Conservation (phyloP, 768 basidiomycete genomes). For the Hericium coralloides region DNA sequence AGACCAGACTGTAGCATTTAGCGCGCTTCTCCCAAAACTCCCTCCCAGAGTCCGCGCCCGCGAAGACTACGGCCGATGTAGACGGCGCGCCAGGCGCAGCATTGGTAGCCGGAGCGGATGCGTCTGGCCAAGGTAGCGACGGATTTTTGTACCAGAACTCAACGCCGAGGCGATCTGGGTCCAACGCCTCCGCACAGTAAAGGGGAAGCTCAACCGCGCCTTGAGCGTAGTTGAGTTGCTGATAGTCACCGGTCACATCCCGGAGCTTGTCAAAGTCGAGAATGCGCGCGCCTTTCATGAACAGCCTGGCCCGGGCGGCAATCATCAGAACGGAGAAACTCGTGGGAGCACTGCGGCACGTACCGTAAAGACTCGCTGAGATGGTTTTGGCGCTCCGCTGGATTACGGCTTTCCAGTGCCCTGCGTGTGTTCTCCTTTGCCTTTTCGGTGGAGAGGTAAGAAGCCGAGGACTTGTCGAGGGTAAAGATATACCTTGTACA, state of each 20-base stretch:
- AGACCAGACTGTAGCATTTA: constrained; percentile 73
- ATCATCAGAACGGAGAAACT: neutral
- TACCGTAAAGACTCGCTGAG: constrained; percentile 85
- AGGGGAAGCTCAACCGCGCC: constrained; percentile 84
- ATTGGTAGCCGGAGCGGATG: neutral
- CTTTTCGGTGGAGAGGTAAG: constrained; percentile 26
- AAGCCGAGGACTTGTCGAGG: no score
- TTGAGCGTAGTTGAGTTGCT: constrained; percentile 72
- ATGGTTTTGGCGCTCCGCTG: constrained; percentile 66
- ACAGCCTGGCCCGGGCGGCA: constrained; percentile 44
- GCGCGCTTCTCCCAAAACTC: constrained; percentile 51
- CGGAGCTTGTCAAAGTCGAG: constrained; percentile 77
- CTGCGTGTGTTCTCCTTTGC: constrained; percentile 91
- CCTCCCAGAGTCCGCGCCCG: constrained; percentile 40
- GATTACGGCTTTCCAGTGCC: constrained; percentile 73
- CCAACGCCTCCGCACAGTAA: constrained; percentile 70
- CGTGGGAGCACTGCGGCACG: neutral
- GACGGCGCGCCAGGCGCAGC: neutral
- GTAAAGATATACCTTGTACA: constrained; percentile 69
- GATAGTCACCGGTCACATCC: constrained; percentile 87
- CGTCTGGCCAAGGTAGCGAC: neutral
- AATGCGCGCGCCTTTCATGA: constrained; percentile 80
- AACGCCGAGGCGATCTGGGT: constrained; percentile 64
- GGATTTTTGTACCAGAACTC: constrained; percentile 63
- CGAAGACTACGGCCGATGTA: constrained; percentile 25